phyloP scores from a whole-genome alignment of 352 stramenopile species.

The Pythium brachiatum region DNA sequence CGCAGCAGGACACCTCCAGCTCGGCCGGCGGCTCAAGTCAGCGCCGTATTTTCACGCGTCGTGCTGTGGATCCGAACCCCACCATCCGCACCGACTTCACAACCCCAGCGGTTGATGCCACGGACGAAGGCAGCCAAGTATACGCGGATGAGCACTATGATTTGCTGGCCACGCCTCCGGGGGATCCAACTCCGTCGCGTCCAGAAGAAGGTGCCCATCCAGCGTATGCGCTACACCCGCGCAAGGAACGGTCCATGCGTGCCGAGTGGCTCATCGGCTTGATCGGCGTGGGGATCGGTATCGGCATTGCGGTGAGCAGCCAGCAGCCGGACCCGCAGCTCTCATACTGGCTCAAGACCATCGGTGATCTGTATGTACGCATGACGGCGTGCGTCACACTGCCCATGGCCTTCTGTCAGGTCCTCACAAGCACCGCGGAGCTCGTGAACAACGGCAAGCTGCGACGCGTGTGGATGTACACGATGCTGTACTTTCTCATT shows the following conservation, averaged over 20 bases:
- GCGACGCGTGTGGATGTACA: slow-evolving; percentile 42
- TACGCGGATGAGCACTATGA: slow-evolving; percentile 40
- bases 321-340: slow-evolving; percentile 30
- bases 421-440: slow-evolving; percentile 52
- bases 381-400: slow-evolving; percentile 54
- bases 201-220: slow-evolving; percentile 24
- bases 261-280: slow-evolving; percentile 39
- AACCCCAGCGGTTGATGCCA: slow-evolving; percentile 21
- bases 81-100: slow-evolving; percentile 54
- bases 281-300: slow-evolving; percentile 34
- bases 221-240: slow-evolving; percentile 12
- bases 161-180: slow-evolving; percentile 46
- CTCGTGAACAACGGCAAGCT: slow-evolving; percentile 41
- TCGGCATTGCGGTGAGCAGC: slow-evolving; percentile 35
- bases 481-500: slow-evolving; percentile 34
- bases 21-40: slow-evolving; percentile 20
- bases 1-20: slow-evolving; percentile 11
- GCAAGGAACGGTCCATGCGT: slow-evolving; percentile 35
- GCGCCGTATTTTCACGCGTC: slow-evolving; percentile 6
- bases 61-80: slow-evolving; percentile 27
- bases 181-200: slow-evolving; percentile 35
- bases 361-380: slow-evolving; percentile 55
- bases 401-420: slow-evolving; percentile 62
- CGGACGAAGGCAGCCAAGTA: no score
- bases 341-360: slow-evolving; percentile 54